Base-by-base conservation (phyloP, 1,284 basidiomycete genomes). In the Ceratobasidium sp. region DNA sequence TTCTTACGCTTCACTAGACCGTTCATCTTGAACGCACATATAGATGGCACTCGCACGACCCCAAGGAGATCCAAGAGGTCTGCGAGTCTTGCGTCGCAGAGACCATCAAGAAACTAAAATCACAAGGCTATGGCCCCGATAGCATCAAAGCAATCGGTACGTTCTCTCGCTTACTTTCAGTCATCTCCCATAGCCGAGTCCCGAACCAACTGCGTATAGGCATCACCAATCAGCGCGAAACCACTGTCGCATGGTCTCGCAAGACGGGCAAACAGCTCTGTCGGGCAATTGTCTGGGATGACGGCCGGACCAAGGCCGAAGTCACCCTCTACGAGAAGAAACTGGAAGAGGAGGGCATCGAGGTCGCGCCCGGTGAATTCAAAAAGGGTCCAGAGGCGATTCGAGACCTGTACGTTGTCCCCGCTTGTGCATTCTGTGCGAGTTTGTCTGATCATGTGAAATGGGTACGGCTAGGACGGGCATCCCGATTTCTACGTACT, bases 211-310 rank as follows among this genome's bases (percentile, higher is more conserved):
- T 77, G 21, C 46, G 23, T 72, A 9, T 78, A 93, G 93, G 96
- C 45, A 94, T 99, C 82, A 98, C 97, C 60, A 99, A 98, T 80
- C 97, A 99, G 83, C 90, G 97, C 73, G 97, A 99, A 81, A 99
- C 97, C 3, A 91, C 96, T 0, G 90, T 98, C 21, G 93, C 91
- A 12, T 99, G 97, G 97, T 93, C 93, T 79, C 88, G 91, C 75
- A 86, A 85, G 78, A 97, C 95, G 1, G 96, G 97, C 61, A 91
- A 92, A 80, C 91, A 94, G 0, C 82, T 97, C 14, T 94, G 92
- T 81, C 89, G 87, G 75, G 94, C 96, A 57, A 96, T 99, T 76
- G 97, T 98, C 34, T 99, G 97, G 97, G 92, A 94, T 72, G 97
- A 99, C 80, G 90, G 91, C 9, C 88, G 97, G 58, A 98, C 94